A percentile compares a stretch with the other conserved stretches of the same genome.
These are phyloP conservation scores for Crithidia bombi DNA, from an alignment of 208 protist genomes.

Conservation along the genomic window DNA sequence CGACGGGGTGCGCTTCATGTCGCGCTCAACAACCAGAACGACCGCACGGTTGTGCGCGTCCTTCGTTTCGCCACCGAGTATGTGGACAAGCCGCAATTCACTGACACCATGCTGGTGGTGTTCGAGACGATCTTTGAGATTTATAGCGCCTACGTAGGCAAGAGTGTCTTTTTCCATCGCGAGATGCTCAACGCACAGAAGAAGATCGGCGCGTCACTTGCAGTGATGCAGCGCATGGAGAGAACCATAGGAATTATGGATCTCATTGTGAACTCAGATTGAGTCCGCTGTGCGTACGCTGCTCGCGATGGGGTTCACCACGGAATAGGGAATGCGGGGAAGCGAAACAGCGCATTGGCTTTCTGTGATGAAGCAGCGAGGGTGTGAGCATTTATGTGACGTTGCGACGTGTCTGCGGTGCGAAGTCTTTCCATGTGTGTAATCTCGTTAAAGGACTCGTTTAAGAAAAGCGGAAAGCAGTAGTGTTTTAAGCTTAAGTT, in stretches of 20 bases:
- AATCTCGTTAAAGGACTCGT: background rate
- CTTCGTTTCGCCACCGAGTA: slow-evolving; percentile 77
- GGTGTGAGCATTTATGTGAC: no score
- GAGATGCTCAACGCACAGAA: slow-evolving; percentile 77
- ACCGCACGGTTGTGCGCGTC: slow-evolving; percentile 75
- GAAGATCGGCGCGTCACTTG: slow-evolving; percentile 61
- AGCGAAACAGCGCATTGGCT: background rate
- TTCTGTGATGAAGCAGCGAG: background rate
- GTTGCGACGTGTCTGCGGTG: no score
- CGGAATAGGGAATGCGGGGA: no score
- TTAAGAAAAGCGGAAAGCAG: background rate
- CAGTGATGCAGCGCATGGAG: slow-evolving; percentile 68
- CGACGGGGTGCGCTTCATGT: slow-evolving; percentile 81
- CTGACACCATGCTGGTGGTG: slow-evolving; percentile 72
- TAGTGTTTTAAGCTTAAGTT: background rate
- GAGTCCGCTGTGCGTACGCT: background rate
- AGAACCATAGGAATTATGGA: slow-evolving; percentile 80
- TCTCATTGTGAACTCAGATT: slow-evolving; percentile 72
- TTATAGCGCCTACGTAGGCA: slow-evolving; percentile 62
- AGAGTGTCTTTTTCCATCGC: slow-evolving; percentile 77
- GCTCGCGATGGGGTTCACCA: no score
- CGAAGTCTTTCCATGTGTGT: no score
- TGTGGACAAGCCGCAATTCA: slow-evolving; percentile 80
- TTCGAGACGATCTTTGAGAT: slow-evolving; percentile 86
- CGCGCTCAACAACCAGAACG: slow-evolving; percentile 83